Evolutionary conservation across 2,329 filamentous ascomycete species (phyloP), one percentile per base, ranked within the genome.

Genomic region (Immersiporthe knoxdaviesiana): DNA sequence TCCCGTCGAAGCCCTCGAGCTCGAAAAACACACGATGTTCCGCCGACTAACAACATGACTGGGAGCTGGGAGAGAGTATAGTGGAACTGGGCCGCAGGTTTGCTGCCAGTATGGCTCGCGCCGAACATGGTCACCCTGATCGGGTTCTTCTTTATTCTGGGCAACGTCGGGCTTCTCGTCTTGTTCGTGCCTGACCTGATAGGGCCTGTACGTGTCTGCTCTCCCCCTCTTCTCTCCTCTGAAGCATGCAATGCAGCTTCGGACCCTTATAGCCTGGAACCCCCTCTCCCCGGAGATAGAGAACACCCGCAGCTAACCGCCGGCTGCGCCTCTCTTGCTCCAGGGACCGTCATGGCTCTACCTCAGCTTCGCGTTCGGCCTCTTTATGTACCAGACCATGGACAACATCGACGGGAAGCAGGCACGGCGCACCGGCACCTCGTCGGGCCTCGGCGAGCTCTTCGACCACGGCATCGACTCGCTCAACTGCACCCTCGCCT

Each of bases 391-490:
- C 81, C 97, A 96, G 75, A 99, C 96, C 18, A 94, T 99, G 91
- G 96, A 99, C 84, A 99, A 99, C 79, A 91, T 98, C 73, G 96
- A 99, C 80, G 96, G 96, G 74, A 99, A 99, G 82, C 96, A 99
- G 83, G 96, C 96, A 69, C 88, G 96, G 73, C 88, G 96, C 76
- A 99, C 96, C 4, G 94, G 95, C 66, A 97, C 95, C 4, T 98
- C 95, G 39, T 97, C 94, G 78, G 93, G 93, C 0, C 86, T 99
- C 35, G 96, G 96, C 74, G 96, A 99, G 81, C 89, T 99, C 18
- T 99, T 99, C 81, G 96, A 99, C 81, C 96, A 99, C 82, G 96
- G 96, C 73, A 98, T 99, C 81, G 96, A 99, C 81, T 97, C 94
- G 37, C 84, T 99, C 72, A 99, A 99, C 83, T 99, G 96, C 83